These are phyloP conservation scores for Chenopodium quinoa DNA, from an alignment of 148 eudicot genomes.

Conservation along the genomic window DNA sequence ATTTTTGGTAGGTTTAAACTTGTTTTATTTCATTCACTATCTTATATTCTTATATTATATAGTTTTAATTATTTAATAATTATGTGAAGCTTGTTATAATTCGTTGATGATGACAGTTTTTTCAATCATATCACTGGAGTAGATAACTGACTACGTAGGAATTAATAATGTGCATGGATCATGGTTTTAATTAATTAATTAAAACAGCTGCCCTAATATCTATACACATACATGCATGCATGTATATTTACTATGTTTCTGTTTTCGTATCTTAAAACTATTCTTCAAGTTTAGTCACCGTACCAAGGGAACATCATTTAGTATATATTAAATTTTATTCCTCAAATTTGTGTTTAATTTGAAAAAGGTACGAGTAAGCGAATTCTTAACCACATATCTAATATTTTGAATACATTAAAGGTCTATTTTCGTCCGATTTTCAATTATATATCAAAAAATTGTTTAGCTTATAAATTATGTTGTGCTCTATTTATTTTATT, in stretches of 20 bases:
- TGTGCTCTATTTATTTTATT: no score
- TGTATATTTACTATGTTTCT: background rate
- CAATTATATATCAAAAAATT: no score
- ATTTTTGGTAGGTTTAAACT: constrained; percentile 9
- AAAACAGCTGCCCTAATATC: constrained; percentile 6
- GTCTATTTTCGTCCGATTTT: no score
- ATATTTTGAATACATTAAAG: no score
- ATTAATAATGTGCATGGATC: constrained; percentile 26
- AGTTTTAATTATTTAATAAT: background rate
- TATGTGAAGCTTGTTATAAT: background rate
- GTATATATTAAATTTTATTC: background rate
- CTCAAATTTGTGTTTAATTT: background rate
- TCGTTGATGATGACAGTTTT: constrained; percentile 14
- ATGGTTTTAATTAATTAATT: background rate
- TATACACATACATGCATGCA: constrained; percentile 8
- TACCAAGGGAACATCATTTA: background rate
- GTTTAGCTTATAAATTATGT: no score
- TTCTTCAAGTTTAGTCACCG: background rate
- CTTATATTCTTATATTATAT: background rate
- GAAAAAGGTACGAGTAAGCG: background rate
- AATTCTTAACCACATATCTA: no score
- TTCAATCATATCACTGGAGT: constrained; percentile 23
- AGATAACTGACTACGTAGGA: constrained; percentile 31
- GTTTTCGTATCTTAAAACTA: constrained; percentile 9
- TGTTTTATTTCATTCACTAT: background rate